Conservation (phyloP, 2,329 filamentous ascomycete species). For the Pezicula radicicola region DNA sequence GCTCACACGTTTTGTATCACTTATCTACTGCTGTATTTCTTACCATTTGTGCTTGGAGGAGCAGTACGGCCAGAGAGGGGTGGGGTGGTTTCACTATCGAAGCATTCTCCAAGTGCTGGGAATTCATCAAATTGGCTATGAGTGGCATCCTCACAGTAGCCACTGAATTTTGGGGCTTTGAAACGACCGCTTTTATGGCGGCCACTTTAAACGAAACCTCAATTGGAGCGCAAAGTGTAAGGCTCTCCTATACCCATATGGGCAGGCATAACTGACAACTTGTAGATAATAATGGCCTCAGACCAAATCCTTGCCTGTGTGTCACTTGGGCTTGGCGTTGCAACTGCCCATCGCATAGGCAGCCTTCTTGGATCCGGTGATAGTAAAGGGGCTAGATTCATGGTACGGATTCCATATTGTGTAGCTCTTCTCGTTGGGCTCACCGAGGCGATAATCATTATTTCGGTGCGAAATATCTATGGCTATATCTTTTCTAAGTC, state of each 20-base stretch:
- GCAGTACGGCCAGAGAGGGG: not conserved
- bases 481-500: conserved; percentile 78
- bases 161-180: conserved; percentile 88
- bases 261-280: conserved; percentile 85
- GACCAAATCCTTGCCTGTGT: conserved; percentile 75
- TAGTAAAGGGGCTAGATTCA: conserved; percentile 58
- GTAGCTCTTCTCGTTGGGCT: conserved; percentile 66
- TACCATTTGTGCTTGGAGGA: conserved; percentile 1
- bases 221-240: conserved; percentile 79
- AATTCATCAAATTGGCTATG: conserved; percentile 69
- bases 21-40: not conserved
- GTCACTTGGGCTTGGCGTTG: conserved; percentile 78
- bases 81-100: conserved; percentile 62
- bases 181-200: conserved; percentile 68
- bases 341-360: conserved; percentile 70
- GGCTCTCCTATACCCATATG: conserved; percentile 70
- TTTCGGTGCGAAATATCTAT: conserved; percentile 67
- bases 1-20: conserved; percentile 59
- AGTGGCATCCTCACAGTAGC: conserved; percentile 77
- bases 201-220: conserved; percentile 74
- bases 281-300: conserved; percentile 82
- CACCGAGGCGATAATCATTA: conserved; percentile 62
- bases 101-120: conserved; percentile 68
- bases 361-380: conserved; percentile 70
- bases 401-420: conserved; percentile 70